Base-by-base conservation (phyloP, 805 yeast species). In the Geotrichum ghanense region DNA sequence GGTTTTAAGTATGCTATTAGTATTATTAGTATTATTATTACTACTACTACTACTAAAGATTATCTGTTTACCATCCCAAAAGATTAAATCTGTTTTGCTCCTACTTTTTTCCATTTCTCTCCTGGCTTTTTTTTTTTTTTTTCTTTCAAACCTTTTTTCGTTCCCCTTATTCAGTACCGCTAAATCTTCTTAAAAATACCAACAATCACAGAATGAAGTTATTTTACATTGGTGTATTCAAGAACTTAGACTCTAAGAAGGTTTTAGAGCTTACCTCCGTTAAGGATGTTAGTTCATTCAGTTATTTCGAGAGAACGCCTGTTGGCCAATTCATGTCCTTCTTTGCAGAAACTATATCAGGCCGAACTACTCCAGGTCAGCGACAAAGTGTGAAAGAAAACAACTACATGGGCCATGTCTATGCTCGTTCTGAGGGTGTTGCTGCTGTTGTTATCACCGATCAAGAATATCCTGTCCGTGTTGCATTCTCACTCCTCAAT, bases 251-350 rank as follows among this genome's bases (percentile, higher is more conserved):
- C 6, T 67, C 65, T 26, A 78, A 73, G 41, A 75, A 76, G 57
- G 81, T 94, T 17, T 65, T 86, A 41, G 95, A 87, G 65, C 73
- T 92, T 45, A 69, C 87, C 4, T 73, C 83, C 24, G 88, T 88
- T 22, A 78, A 83, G 57, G 97, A 92, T 60, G 73, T 92, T 50
- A 74, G 87, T 22, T 82, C 81, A 55, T 90, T 90, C 67, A 79
- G 92, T 23, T 92, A 85, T 66, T 92, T 92, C 64, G 96, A 90
- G 68, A 74, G 89, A 56, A 41, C 43, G 37, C 72, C 81, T 40
- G 95, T 89, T 22, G 79, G 83, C 19, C 96, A 90, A 66, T 90
- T 92, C 67, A 85, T 90, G 95, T 78, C 95, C 3, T 92, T 92
- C 65, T 89, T 92, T 67, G 76, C 94, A 22, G 85, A 79, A 58